phyloP scores from a whole-genome alignment of 345 rosid genomes.

The Rhizophora mangle region DNA sequence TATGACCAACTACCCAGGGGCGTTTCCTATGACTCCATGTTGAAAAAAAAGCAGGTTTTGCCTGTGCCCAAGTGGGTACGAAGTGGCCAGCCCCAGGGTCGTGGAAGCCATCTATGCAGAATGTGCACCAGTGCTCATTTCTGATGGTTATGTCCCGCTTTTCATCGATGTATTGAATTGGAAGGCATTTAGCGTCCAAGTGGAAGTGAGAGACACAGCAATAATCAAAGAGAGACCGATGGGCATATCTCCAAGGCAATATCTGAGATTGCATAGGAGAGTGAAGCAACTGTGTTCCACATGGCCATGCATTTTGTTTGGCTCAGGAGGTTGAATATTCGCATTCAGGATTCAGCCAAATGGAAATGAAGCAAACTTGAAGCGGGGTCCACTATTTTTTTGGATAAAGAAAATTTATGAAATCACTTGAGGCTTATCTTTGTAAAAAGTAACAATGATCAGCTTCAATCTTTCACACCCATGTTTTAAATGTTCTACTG shows the following conservation, averaged over 20 bases:
- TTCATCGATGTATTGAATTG: constrained; percentile 62
- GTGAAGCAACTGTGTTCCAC: constrained; percentile 36
- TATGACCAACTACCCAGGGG: constrained; percentile 42
- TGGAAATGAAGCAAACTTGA: not conserved
- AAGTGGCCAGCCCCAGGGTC: constrained; percentile 52
- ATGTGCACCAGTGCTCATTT: constrained; percentile 61
- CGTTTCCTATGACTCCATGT: constrained; percentile 43
- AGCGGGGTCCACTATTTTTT: no score
- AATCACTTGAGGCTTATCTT: no score
- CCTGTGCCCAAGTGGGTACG: constrained; percentile 61
- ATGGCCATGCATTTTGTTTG: constrained; percentile 41
- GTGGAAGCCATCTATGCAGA: constrained; percentile 66
- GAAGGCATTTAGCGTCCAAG: constrained; percentile 51
- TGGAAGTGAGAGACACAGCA: constrained; percentile 38
- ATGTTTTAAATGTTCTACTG: no score
- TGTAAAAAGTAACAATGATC: no score
- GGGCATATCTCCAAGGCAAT: constrained; percentile 27
- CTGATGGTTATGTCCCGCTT: constrained; percentile 47
- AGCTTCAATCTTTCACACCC: no score
- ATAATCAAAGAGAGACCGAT: constrained; percentile 42
- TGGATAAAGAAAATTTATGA: no score
- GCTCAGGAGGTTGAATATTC: constrained; percentile 42
- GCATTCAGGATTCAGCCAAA: constrained; percentile 4
- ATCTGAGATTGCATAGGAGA: constrained; percentile 39
- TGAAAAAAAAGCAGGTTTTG: constrained; percentile 59